Percentiles rank a stretch among this genome's conserved stretches.
Evolutionary conservation across 306 rosid species (phyloP).

Genomic region (Casuarina cunninghamiana): DNA sequence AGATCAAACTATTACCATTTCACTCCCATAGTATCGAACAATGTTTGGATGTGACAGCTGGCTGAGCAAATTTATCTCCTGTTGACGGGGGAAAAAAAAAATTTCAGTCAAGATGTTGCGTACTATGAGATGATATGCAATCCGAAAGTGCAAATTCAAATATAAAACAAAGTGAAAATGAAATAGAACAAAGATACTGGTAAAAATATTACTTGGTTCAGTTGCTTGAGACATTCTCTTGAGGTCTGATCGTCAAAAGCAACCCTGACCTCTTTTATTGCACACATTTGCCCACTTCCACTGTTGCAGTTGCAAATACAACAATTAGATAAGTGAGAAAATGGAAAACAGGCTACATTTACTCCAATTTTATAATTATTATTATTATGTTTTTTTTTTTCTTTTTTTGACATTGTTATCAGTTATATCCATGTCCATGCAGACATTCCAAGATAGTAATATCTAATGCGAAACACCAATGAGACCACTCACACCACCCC

Average conservation of each 20-base stretch:
- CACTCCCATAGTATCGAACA: slow-evolving; percentile 93
- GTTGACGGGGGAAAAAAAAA: slow-evolving; percentile 25
- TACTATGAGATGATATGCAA: slow-evolving; percentile 9
- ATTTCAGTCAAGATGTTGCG: slow-evolving; percentile 15
- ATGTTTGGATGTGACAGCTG: slow-evolving; percentile 86
- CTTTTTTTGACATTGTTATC: background rate
- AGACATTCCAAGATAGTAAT: background rate
- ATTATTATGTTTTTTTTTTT: background rate
- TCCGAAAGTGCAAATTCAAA: slow-evolving; percentile 22
- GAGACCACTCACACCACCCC: background rate
- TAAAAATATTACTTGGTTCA: slow-evolving; percentile 66
- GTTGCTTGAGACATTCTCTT: slow-evolving; percentile 94
- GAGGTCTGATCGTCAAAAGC: slow-evolving; percentile 75
- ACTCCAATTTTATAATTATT: background rate
- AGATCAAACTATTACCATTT: slow-evolving; percentile 60
- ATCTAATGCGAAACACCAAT: background rate
- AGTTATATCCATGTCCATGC: background rate
- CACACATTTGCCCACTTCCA: slow-evolving; percentile 98
- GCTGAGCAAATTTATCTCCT: slow-evolving; percentile 93
- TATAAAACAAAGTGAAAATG: slow-evolving; percentile 6
- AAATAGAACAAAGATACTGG: slow-evolving; percentile 1
- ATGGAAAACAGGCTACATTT: background rate
- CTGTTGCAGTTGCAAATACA: slow-evolving; percentile 49
- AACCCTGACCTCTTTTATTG: slow-evolving; percentile 91
- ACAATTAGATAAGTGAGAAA: slow-evolving; percentile 33